Percentiles rank a stretch among this genome's conserved stretches.
phyloP scores from a whole-genome alignment of 2,329 filamentous ascomycete genomes.

The Acrodontium crateriforme region DNA sequence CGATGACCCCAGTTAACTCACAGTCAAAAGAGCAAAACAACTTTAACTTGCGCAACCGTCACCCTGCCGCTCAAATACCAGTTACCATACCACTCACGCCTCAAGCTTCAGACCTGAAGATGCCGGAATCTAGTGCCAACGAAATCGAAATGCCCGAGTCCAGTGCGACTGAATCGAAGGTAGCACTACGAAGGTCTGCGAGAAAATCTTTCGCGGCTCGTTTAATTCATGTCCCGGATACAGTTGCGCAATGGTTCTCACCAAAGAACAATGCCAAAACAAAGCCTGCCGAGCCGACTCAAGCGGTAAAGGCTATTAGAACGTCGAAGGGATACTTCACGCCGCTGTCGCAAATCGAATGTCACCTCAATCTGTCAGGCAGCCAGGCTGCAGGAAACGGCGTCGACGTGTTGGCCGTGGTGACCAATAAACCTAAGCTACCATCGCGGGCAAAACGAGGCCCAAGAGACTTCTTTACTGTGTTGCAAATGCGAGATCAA shows the following conservation, averaged over 20 bases:
- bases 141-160: too few relatives aligned
- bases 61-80: too few relatives aligned
- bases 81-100: too few relatives aligned
- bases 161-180: too few relatives aligned
- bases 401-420: constrained; percentile 33
- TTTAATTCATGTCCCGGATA: constrained; percentile 20
- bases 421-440: constrained; percentile 20
- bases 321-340: constrained; percentile 33
- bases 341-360: constrained; percentile 26
- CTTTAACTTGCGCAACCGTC: too few relatives aligned
- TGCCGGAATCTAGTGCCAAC: too few relatives aligned
- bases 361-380: constrained; percentile 26
- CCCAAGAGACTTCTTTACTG: constrained; percentile 30
- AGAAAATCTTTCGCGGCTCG: constrained; percentile 16
- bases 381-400: constrained; percentile 18
- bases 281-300: constrained; percentile 1
- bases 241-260: constrained; percentile 24
- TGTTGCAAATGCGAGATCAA: constrained; percentile 27
- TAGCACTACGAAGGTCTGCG: too few relatives aligned
- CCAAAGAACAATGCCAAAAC: too few relatives aligned
- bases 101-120: too few relatives aligned
- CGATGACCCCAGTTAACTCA: too few relatives aligned
- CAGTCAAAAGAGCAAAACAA: too few relatives aligned
- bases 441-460: constrained; percentile 27
- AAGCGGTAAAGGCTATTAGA: too few relatives aligned